phyloP scores from a whole-genome alignment of 768 basidiomycete genomes.

The Mrakia frigida region DNA sequence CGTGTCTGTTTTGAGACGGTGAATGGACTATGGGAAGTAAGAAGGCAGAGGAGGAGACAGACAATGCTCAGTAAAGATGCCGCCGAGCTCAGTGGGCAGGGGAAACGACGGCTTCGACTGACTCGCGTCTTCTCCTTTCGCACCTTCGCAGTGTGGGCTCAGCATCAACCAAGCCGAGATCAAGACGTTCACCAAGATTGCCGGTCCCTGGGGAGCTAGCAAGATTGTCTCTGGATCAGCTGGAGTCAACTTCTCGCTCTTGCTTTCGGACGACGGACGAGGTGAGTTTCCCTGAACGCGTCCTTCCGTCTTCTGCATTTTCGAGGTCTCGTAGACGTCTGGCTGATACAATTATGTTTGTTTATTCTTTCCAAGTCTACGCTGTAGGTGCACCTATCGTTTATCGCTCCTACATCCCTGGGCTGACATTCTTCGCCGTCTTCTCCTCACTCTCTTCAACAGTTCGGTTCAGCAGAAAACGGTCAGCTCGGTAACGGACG shows the following conservation, averaged over 20 bases:
- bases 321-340: no score
- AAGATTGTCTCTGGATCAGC: conserved; percentile 49
- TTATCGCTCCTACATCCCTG: conserved; percentile 66
- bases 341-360: background rate
- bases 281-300: conserved; percentile 4
- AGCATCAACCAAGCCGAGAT: background rate
- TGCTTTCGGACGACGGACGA: conserved; percentile 76
- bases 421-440: background rate
- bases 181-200: conserved; percentile 36
- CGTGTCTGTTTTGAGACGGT: no score
- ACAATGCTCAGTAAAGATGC: no score
- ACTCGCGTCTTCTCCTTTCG: background rate
- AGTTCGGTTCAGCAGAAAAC: background rate
- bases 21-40: no score
- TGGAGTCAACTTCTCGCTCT: conserved; percentile 75
- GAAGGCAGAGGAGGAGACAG: no score
- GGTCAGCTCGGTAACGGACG: conserved; percentile 90
- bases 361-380: background rate
- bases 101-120: no score
- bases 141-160: conserved; percentile 11
- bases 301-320: background rate
- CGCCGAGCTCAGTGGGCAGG: no score
- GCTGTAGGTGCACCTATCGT: background rate
- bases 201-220: conserved; percentile 38
- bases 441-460: background rate